Evolutionary conservation across 2,329 filamentous ascomycete genomes (phyloP).

Genomic region (Paecilomyces formosus): DNA sequence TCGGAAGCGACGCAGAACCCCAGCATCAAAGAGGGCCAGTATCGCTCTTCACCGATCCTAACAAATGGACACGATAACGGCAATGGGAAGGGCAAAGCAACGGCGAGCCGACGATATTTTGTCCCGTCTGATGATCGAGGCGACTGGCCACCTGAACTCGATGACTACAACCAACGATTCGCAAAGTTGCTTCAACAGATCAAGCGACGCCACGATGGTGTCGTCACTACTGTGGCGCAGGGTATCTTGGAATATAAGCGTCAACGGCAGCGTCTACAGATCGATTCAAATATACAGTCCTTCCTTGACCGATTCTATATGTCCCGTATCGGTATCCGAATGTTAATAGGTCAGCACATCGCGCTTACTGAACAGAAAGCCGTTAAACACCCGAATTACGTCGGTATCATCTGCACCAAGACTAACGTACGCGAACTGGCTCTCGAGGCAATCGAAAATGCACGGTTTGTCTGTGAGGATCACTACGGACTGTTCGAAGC

Average conservation of each 20-base stretch:
- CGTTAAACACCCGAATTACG: conserved; percentile 83
- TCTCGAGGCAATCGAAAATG: conserved; percentile 96
- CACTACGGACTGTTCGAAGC: conserved; percentile 97
- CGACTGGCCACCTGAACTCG: conserved; percentile 89
- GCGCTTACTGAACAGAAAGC: conserved; percentile 90
- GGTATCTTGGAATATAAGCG: conserved; percentile 98
- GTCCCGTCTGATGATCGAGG: conserved; percentile 79
- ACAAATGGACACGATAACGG: conserved; percentile 37
- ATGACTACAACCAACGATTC: conserved; percentile 90
- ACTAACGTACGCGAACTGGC: conserved; percentile 94
- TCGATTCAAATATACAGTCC: conserved; percentile 92
- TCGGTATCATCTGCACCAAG: conserved; percentile 98
- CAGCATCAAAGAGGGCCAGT: conserved; percentile 77
- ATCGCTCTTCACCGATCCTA: conserved; percentile 45
- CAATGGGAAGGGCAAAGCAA: conserved; percentile 45
- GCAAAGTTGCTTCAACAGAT: conserved; percentile 84
- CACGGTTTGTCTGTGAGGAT: conserved; percentile 97
- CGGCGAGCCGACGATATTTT: conserved; percentile 68
- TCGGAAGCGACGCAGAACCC: conserved; percentile 84
- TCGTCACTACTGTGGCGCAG: conserved; percentile 96
- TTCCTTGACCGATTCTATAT: conserved; percentile 99
- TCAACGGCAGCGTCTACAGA: conserved; percentile 92
- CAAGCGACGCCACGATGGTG: conserved; percentile 91
- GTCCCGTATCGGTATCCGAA: conserved; percentile 97
- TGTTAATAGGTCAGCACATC: conserved; percentile 98